Percentiles rank a stretch among this genome's conserved stretches.
These are phyloP conservation scores for Lonicera japonica DNA, from an alignment of 129 eudicot genomes.

Conservation along the genomic window DNA sequence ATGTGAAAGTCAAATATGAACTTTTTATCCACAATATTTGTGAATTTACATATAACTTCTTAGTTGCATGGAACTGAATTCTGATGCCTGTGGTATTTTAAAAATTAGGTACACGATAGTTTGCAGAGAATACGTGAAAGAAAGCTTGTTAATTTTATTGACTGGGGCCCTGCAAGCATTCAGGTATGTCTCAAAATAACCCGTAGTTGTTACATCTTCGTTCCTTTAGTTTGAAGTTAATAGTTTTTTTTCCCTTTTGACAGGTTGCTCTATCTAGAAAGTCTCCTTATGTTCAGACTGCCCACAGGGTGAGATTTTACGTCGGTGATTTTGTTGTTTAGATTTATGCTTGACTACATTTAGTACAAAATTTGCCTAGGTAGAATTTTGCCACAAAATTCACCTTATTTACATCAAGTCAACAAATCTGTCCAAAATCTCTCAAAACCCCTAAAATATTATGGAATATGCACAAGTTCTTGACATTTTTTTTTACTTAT, in stretches of 20 bases:
- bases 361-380: too few relatives aligned
- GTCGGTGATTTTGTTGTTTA: too few relatives aligned
- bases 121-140: constrained; percentile 91
- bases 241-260: neutral
- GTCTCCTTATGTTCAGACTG: constrained; percentile 98
- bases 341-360: too few relatives aligned
- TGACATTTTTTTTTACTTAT: too few relatives aligned
- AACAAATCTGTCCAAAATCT: too few relatives aligned
- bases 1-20: too few relatives aligned
- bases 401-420: too few relatives aligned
- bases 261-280: constrained; percentile 98
- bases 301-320: constrained; percentile 62
- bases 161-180: constrained; percentile 99
- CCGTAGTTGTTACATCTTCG: neutral
- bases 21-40: too few relatives aligned
- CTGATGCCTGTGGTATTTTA: neutral
- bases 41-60: too few relatives aligned
- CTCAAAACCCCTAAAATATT: too few relatives aligned
- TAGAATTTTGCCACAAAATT: too few relatives aligned
- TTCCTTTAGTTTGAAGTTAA: neutral
- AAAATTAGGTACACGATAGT: constrained; percentile 85
- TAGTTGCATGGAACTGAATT: neutral
- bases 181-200: constrained; percentile 36
- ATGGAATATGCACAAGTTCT: too few relatives aligned
- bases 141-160: constrained; percentile 95